Conservation (phyloP, 768 basidiomycete species). For the Boletus pseudo-olivaceus region DNA sequence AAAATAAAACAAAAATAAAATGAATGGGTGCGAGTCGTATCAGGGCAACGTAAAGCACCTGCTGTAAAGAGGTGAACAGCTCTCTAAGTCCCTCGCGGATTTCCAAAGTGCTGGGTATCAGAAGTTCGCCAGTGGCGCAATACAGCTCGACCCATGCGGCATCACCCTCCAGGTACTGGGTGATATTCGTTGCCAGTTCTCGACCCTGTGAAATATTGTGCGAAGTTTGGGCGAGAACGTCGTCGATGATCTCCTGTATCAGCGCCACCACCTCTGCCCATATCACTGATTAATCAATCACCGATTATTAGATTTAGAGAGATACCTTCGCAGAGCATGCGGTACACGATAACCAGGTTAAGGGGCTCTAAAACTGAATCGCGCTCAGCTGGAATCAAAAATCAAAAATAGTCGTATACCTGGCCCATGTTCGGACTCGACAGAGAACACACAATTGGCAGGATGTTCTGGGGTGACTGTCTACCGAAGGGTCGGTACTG, state of each 20-base stretch:
- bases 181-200: constrained; percentile 44
- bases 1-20: constrained; percentile 23
- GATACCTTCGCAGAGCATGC: constrained; percentile 79
- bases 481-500: constrained; percentile 38
- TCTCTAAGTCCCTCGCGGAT: constrained; percentile 29
- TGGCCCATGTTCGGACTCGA: constrained; percentile 62
- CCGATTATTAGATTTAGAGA: background rate
- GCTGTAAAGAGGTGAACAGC: constrained; percentile 24
- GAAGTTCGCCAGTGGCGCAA: constrained; percentile 64
- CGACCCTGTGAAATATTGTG: constrained; percentile 37
- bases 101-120: constrained; percentile 44
- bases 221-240: constrained; percentile 37
- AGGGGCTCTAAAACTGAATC: constrained; percentile 58
- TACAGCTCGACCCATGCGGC: constrained; percentile 69
- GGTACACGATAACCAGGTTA: constrained; percentile 65
- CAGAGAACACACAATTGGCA: constrained; percentile 75
- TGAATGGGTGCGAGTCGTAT: constrained; percentile 27
- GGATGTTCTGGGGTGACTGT: constrained; percentile 73
- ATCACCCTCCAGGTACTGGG: constrained; percentile 60
- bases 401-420: constrained; percentile 35
- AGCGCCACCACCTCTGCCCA: constrained; percentile 63
- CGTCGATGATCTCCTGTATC: constrained; percentile 48
- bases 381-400: constrained; percentile 7
- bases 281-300: constrained; percentile 4
- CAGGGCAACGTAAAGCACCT: constrained; percentile 27